These are phyloP conservation scores for Aspergillus phoenicis DNA, from an alignment of 2,329 filamentous ascomycete species.

Conservation along the genomic window DNA sequence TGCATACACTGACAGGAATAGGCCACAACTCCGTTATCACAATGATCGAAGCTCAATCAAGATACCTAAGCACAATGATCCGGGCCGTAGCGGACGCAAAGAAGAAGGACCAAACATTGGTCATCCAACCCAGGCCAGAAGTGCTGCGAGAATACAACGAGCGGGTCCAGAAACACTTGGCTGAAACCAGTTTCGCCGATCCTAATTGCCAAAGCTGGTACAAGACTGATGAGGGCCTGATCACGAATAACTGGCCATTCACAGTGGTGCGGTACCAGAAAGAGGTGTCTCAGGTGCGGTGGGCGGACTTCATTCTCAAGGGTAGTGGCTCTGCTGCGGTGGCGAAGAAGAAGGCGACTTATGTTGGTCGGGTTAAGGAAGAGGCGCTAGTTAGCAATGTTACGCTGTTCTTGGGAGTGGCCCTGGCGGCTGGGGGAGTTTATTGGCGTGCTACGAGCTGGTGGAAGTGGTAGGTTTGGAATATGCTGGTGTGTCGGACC, in stretches of 20 bases:
- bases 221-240: conserved; percentile 55
- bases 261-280: conserved; percentile 61
- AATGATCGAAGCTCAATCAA: conserved; percentile 63
- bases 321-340: conserved; percentile 31
- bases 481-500: too few relatives aligned
- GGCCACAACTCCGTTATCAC: conserved; percentile 62
- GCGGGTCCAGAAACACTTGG: conserved; percentile 49
- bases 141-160: conserved; percentile 50
- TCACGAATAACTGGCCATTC: conserved; percentile 61
- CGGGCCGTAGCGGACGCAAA: conserved; percentile 52
- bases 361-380: conserved; percentile 39
- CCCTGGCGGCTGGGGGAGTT: conserved; percentile 57
- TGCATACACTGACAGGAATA: not conserved
- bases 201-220: conserved; percentile 60
- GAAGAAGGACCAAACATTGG: conserved; percentile 42
- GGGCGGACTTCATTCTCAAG: conserved; percentile 32
- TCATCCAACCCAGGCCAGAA: conserved; percentile 48
- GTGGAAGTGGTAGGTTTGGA: not conserved
- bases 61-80: conserved; percentile 57
- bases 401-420: conserved; percentile 62
- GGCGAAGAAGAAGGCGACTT: conserved; percentile 26
- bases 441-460: conserved; percentile 9
- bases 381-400: conserved; percentile 36
- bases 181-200: conserved; percentile 55
- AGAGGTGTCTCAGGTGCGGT: conserved; percentile 31